Conservation (phyloP, 345 rosid genomes). For the Brassica nigra region DNA sequence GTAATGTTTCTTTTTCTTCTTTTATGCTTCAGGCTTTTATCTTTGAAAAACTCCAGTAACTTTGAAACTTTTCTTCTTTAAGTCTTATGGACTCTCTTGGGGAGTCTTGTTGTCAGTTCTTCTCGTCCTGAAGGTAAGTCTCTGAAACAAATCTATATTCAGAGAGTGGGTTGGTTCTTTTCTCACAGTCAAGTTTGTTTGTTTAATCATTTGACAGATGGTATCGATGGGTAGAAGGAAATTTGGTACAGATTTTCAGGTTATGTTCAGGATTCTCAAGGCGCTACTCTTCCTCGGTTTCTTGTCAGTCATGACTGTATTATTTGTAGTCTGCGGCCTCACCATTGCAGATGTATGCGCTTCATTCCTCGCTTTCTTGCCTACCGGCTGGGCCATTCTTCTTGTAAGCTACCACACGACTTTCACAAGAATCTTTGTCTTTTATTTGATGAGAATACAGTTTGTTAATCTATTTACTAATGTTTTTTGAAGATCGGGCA, state of each 20-base stretch:
- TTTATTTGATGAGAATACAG: neutral
- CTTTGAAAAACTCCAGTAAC: neutral
- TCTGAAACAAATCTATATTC: neutral
- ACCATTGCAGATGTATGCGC: constrained; percentile 75
- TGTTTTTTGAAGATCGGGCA: constrained; percentile 65
- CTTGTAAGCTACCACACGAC: constrained; percentile 59
- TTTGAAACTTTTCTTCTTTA: constrained; percentile 26
- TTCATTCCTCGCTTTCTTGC: constrained; percentile 76
- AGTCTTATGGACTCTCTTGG: constrained; percentile 97
- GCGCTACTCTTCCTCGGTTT: constrained; percentile 91
- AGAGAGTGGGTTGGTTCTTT: neutral
- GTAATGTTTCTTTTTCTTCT: neutral
- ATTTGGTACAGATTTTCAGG: constrained; percentile 79
- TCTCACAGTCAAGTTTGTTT: neutral
- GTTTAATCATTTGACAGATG: constrained; percentile 52
- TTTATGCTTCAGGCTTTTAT: neutral
- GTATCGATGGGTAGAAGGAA: constrained; percentile 80
- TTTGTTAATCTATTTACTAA: constrained; percentile 1
- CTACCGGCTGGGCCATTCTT: constrained; percentile 86
- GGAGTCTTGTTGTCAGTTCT: constrained; percentile 62
- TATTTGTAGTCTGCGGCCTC: constrained; percentile 69
- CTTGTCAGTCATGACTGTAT: constrained; percentile 79
- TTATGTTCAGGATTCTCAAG: constrained; percentile 91
- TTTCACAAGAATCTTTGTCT: neutral
- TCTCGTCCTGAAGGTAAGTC: constrained; percentile 72